Evolutionary conservation across 208 protist species (phyloP).

Genomic region (Trypanosoma avium): DNA sequence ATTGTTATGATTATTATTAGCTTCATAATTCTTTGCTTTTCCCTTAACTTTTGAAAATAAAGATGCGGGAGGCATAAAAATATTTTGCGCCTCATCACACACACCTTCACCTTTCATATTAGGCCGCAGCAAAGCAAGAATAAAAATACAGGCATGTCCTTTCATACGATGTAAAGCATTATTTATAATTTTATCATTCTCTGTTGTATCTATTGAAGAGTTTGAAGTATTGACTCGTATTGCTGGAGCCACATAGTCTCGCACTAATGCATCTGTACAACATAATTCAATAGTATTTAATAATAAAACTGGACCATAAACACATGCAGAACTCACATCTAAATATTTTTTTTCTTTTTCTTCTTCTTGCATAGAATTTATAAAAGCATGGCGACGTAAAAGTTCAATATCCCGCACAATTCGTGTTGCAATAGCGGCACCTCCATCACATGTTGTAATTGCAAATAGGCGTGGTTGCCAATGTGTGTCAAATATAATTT

Average conservation of each 20-base stretch:
- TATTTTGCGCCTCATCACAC: background rate
- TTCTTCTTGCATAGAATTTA: background rate
- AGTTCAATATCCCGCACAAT: slow-evolving; percentile 36
- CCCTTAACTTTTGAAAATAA: background rate
- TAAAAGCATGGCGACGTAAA: slow-evolving; percentile 26
- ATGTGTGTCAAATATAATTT: slow-evolving; percentile 23
- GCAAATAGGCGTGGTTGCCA: slow-evolving; percentile 45
- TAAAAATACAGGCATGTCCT: slow-evolving; percentile 36
- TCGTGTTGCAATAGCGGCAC: slow-evolving; percentile 32
- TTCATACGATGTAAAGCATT: slow-evolving; percentile 35
- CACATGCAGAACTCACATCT: too few species aligned
- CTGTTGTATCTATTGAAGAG: slow-evolving; percentile 16
- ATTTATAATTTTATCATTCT: slow-evolving; percentile 32
- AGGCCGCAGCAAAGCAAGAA: slow-evolving; percentile 41
- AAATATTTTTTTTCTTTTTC: slow-evolving; percentile 5
- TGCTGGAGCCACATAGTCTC: slow-evolving; percentile 32
- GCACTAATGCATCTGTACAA: slow-evolving; percentile 35
- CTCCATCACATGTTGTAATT: slow-evolving; percentile 27
- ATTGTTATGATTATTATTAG: background rate
- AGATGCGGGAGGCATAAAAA: slow-evolving; percentile 11
- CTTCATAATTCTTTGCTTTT: too few species aligned
- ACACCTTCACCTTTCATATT: background rate
- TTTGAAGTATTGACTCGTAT: slow-evolving; percentile 30
- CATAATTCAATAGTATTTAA: slow-evolving; percentile 46
- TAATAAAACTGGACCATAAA: slow-evolving; percentile 34